Conservation (phyloP, 2,329 filamentous ascomycete genomes). For the Graphiopsis chlorocephala region DNA sequence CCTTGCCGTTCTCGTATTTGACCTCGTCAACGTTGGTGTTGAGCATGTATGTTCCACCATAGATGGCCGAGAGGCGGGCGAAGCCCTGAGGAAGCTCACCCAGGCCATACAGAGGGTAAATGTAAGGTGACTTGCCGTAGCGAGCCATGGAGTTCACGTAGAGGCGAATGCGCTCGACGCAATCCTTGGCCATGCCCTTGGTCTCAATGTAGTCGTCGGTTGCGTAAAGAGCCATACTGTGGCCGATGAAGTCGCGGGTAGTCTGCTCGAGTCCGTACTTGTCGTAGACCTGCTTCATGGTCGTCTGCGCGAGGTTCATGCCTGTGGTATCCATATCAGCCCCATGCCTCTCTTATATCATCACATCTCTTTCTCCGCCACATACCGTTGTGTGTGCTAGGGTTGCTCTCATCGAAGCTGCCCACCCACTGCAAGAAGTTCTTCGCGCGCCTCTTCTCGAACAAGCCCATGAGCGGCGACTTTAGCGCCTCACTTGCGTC, state of each 20-base stretch:
- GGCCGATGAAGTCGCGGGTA: constrained; percentile 94
- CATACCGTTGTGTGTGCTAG: constrained; percentile 83
- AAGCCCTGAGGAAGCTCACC: constrained; percentile 97
- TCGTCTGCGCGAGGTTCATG: constrained; percentile 72
- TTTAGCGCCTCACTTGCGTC: constrained; percentile 86
- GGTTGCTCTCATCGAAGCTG: constrained; percentile 76
- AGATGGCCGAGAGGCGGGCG: constrained; percentile 94
- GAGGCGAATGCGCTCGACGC: constrained; percentile 86
- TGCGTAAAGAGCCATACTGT: constrained; percentile 95
- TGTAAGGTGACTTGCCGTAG: constrained; percentile 98
- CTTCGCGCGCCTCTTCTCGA: constrained; percentile 97
- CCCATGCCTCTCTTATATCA: not conserved
- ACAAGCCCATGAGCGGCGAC: constrained; percentile 93
- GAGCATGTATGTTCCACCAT: constrained; percentile 98
- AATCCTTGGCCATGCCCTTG: constrained; percentile 72
- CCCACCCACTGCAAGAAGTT: constrained; percentile 96
- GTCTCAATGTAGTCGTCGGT: constrained; percentile 81
- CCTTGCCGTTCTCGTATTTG: constrained; percentile 75
- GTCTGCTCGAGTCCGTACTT: constrained; percentile 89
- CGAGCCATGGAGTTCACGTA: constrained; percentile 97
- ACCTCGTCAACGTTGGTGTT: constrained; percentile 93
- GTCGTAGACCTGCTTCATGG: constrained; percentile 98
- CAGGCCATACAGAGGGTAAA: constrained; percentile 97
- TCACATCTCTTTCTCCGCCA: not conserved
- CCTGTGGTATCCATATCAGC: constrained; percentile 46